phyloP scores from a whole-genome alignment of 2,329 filamentous ascomycete species.

The Sclerotiophoma versabilis region DNA sequence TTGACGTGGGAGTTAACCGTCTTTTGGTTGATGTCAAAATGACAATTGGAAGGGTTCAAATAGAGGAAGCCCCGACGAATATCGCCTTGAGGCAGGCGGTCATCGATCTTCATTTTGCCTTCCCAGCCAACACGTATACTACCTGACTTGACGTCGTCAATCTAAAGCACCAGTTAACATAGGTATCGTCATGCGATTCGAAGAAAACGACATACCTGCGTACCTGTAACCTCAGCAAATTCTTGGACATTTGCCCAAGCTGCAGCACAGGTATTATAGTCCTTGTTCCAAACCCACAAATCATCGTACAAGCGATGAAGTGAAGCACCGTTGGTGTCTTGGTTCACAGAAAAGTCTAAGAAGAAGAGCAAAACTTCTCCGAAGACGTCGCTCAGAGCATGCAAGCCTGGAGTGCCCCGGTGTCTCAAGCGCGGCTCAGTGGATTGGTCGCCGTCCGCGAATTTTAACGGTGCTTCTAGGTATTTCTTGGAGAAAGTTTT shows the following conservation, averaged over 20 bases:
- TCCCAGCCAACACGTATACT: slow-evolving; percentile 46
- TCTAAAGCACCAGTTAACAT: slow-evolving; percentile 21
- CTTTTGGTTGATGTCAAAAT: slow-evolving; percentile 43
- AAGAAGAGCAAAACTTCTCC: slow-evolving; percentile 59
- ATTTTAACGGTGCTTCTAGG: slow-evolving; percentile 56
- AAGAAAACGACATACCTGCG: slow-evolving; percentile 35
- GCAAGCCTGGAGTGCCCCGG: slow-evolving; percentile 56
- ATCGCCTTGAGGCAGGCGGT: slow-evolving; percentile 35
- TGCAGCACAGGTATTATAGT: slow-evolving; percentile 49
- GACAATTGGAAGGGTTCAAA: slow-evolving; percentile 33
- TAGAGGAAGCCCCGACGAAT: slow-evolving; percentile 46
- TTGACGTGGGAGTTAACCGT: slow-evolving; percentile 43
- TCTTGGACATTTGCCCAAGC: slow-evolving; percentile 56
- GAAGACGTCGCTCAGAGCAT: slow-evolving; percentile 56
- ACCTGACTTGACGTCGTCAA: slow-evolving; percentile 54
- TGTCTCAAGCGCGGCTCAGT: slow-evolving; percentile 49
- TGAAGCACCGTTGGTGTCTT: slow-evolving; percentile 50
- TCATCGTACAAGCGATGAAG: slow-evolving; percentile 60
- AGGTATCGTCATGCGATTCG: background rate
- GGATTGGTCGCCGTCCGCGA: slow-evolving; percentile 45
- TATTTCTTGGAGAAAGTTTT: slow-evolving; percentile 56
- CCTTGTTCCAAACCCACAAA: slow-evolving; percentile 56
- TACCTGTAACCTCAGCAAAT: slow-evolving; percentile 54
- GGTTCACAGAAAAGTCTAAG: slow-evolving; percentile 57
- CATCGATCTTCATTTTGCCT: slow-evolving; percentile 21